Conservation (phyloP, 1,284 basidiomycete species). For the Marasmius tenuissimus region DNA sequence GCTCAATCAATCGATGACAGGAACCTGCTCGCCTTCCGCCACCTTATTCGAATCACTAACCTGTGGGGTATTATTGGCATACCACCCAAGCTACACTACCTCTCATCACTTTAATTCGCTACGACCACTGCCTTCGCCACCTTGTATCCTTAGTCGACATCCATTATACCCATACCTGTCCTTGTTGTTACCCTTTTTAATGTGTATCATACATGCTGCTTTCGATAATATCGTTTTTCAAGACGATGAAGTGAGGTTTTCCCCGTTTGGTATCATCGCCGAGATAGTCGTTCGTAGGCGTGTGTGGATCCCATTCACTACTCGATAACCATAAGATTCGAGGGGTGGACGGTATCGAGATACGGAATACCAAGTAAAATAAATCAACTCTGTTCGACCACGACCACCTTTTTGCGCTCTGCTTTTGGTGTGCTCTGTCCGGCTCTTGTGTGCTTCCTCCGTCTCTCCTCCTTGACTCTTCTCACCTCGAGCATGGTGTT, state of each 20-base stretch:
- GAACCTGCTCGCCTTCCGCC: background rate
- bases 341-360: background rate
- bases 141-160: background rate
- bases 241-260: no score
- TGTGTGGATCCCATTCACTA: no score
- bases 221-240: no score
- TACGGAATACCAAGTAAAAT: background rate
- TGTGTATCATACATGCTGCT: no score
- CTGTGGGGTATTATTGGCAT: no score
- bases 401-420: slow-evolving; percentile 85
- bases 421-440: slow-evolving; percentile 90
- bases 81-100: background rate
- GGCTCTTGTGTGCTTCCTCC: slow-evolving; percentile 83
- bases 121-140: background rate
- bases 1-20: background rate
- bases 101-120: background rate
- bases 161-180: no score
- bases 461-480: slow-evolving; percentile 91
- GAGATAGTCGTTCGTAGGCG: no score
- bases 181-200: no score
- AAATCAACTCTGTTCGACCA: slow-evolving; percentile 65
- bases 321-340: no score
- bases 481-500: slow-evolving; percentile 90
- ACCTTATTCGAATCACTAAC: background rate
- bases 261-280: no score